Evolutionary conservation across 768 basidiomycete genomes (phyloP).

Genomic region (Trametes cinnabarina): DNA sequence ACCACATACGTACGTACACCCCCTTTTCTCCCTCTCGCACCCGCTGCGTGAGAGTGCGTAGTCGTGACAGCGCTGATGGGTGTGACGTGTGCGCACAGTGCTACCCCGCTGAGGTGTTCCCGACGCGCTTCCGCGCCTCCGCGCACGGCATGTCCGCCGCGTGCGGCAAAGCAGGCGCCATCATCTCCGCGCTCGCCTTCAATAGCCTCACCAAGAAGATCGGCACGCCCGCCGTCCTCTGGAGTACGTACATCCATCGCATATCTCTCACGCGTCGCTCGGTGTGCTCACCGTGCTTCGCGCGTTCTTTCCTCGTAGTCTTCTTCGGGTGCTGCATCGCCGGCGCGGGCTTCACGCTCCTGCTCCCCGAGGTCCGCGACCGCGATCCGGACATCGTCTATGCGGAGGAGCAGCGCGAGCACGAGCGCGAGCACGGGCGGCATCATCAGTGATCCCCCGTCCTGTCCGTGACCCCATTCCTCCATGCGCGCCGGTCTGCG

Average conservation of each 20-base stretch:
- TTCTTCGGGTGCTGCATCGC: slow-evolving; percentile 63
- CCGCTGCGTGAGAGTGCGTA: neutral
- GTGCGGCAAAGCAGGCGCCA: slow-evolving; percentile 71
- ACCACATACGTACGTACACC: slow-evolving; percentile 26
- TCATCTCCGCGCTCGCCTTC: slow-evolving; percentile 73
- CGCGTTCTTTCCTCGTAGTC: slow-evolving; percentile 39
- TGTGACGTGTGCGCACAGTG: slow-evolving; percentile 43
- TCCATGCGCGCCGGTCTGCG: too few species aligned
- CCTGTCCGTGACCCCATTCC: too few species aligned
- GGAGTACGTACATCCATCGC: slow-evolving; percentile 55
- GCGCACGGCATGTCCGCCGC: slow-evolving; percentile 79
- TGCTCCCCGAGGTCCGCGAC: slow-evolving; percentile 50
- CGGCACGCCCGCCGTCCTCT: slow-evolving; percentile 64
- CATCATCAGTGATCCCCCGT: neutral
- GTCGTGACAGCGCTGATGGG: neutral
- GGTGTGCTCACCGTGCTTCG: too few species aligned
- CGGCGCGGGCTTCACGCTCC: slow-evolving; percentile 50
- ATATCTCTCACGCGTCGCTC: too few species aligned
- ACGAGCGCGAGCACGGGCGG: slow-evolving; percentile 4
- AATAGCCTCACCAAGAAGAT: slow-evolving; percentile 58
- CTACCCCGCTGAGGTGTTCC: slow-evolving; percentile 79
- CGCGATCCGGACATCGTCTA: slow-evolving; percentile 51
- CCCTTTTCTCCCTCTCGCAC: neutral
- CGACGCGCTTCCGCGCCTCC: slow-evolving; percentile 68
- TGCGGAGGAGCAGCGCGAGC: slow-evolving; percentile 35